A percentile compares a stretch with the other conserved stretches of the same genome.
Conservation (phyloP, 129 eudicot species). For the Saussurea involucrata region DNA sequence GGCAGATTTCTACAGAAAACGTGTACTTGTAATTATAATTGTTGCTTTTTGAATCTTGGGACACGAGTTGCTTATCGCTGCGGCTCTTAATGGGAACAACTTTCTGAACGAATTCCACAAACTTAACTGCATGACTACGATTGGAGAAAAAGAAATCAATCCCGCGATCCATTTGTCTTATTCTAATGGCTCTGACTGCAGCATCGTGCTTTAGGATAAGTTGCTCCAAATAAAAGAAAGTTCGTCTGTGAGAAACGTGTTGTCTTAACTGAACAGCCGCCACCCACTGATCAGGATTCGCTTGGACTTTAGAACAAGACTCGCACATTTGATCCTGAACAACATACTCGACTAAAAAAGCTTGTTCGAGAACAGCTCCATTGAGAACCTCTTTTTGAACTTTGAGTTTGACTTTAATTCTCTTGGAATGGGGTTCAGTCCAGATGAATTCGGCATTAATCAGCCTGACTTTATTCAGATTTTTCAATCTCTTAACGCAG, state of each 20-base stretch:
- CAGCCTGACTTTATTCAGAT: constrained; percentile 15
- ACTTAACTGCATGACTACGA: constrained; percentile 59
- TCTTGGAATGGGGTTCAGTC: constrained; percentile 10
- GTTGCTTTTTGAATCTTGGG: constrained; percentile 66
- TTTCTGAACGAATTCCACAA: constrained; percentile 61
- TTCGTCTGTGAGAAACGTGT: constrained; percentile 60
- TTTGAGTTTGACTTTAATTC: constrained; percentile 17
- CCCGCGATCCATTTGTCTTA: constrained; percentile 57
- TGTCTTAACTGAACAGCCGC: constrained; percentile 67
- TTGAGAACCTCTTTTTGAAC: constrained; percentile 47
- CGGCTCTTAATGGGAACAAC: constrained; percentile 47
- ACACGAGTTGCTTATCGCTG: constrained; percentile 53
- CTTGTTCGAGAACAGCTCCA: constrained; percentile 56
- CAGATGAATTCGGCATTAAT: neutral
- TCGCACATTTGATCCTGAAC: constrained; percentile 73
- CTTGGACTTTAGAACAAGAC: constrained; percentile 52
- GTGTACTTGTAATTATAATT: constrained; percentile 54
- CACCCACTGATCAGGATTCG: constrained; percentile 76
- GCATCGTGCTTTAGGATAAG: constrained; percentile 71
- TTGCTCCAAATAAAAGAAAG: constrained; percentile 67
- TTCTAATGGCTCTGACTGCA: constrained; percentile 51
- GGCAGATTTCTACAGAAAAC: constrained; percentile 62
- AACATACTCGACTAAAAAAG: constrained; percentile 54
- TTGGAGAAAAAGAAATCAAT: constrained; percentile 64
- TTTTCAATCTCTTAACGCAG: constrained; percentile 14